Base-by-base conservation (phyloP, 768 basidiomycete species). In the Grammothele lineata region DNA sequence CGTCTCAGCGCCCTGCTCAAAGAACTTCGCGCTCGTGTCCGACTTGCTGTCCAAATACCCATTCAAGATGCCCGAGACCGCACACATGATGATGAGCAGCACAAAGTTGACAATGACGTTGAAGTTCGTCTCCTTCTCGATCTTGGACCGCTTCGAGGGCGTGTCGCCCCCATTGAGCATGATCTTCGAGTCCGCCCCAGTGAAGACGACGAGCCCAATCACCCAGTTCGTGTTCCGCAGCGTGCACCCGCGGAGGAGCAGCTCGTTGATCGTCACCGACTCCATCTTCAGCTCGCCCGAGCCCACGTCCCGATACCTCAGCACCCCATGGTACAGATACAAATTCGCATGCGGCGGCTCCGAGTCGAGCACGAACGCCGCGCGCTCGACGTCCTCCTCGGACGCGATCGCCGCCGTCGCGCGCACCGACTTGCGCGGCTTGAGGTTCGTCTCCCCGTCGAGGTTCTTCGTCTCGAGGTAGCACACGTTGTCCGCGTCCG, bases 381-480 rank as follows among this genome's bases (percentile, higher is more conserved):
- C 81, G 47, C 86, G 85, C 57, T 94, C 91, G 43, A 95, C 63
- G 62, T 97, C 95, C 56, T 95, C 93, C 62, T 98, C 95, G 2
- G 83, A 85, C 11, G 70, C 62, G 53, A 96, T 86, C 33, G 71
- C 66, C 18, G 85, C 74, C 0, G 94, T 95, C 1, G 86, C 89
- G 39, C 74, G 80, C 41, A 92, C 65, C 6, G 88, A 78, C 61
- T 75, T 81, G 18, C 95, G 80, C 5, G 85, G 82, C 68, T 99
- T 99, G 57, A 98, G 70, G 63, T 98, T 98, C 37, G 95, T 97
- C 70, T 98, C 95, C 2, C 95, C 95, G 57, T 98, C 95, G 45
- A 98, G 68, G 62, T 98, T 97, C 76, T 98, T 98, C 37, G 95
- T 98, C 73, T 98, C 95, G 43, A 98, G 75, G 59, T 92, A 99